Evolutionary conservation across 2,329 filamentous ascomycete genomes (phyloP).

Genomic region (Neophaeococcomyces mojaviensis): DNA sequence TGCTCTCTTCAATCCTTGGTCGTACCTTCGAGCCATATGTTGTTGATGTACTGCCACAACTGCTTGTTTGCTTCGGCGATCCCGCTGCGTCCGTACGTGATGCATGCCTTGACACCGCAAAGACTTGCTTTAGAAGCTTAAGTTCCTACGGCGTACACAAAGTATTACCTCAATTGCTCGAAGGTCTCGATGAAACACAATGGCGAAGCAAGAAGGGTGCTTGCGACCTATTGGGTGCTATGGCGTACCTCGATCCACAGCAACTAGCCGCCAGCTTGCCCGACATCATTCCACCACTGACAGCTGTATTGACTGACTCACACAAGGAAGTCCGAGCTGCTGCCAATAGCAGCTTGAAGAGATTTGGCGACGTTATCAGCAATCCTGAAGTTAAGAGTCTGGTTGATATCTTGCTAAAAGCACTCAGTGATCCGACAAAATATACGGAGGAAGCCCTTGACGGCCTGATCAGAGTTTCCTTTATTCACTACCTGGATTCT

Average conservation of each 20-base stretch:
- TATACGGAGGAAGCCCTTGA: conserved; percentile 94
- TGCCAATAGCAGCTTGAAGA: conserved; percentile 91
- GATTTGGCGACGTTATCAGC: conserved; percentile 95
- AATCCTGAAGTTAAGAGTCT: conserved; percentile 95
- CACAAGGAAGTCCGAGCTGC: conserved; percentile 93
- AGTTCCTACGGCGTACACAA: conserved; percentile 95
- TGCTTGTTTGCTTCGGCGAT: conserved; percentile 85
- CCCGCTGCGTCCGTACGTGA: conserved; percentile 81
- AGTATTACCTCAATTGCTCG: conserved; percentile 81
- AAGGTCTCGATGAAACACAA: conserved; percentile 87
- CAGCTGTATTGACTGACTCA: conserved; percentile 88
- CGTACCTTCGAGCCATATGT: conserved; percentile 93
- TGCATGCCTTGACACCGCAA: conserved; percentile 84
- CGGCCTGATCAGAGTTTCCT: conserved; percentile 92
- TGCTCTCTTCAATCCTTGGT: conserved; percentile 77
- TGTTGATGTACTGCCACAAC: conserved; percentile 86
- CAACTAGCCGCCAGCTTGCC: conserved; percentile 87
- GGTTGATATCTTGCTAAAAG: conserved; percentile 86
- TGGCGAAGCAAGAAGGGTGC: conserved; percentile 99
- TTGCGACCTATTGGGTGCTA: conserved; percentile 90
- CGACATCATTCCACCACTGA: conserved; percentile 93
- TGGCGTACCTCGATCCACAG: conserved; percentile 96
- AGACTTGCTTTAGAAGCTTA: conserved; percentile 84
- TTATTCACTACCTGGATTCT: conserved; percentile 96
- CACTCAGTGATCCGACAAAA: conserved; percentile 92